Evolutionary conservation across 139 green algal genomes (phyloP), one percentile per base, ranked within the genome.

Genomic region (Mychonastes homosphaera): DNA sequence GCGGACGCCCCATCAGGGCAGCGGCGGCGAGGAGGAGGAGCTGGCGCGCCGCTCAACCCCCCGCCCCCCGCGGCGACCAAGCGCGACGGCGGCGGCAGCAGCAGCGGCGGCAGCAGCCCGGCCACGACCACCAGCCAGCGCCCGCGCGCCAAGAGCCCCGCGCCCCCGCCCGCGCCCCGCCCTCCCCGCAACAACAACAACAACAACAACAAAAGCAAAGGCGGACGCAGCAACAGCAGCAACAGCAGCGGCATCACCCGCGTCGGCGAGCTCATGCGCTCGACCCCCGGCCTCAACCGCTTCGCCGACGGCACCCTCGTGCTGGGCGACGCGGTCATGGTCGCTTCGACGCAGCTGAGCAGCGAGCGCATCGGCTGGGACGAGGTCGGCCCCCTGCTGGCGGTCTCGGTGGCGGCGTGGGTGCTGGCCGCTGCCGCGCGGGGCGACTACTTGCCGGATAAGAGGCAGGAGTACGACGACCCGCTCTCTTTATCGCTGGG

Each of bases 321-420:
- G 12, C 52, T 69, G 9, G 62, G 62, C 6, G 62, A 69, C 44
- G 52, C 33, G 8, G 62, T 69, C 12, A 69, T 69, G 62, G 18
- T 69, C 24, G 6, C 62, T 19, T 52, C 62, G 21, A 69, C 62
- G 36, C 34, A 69, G 45, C 9, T 50, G 19, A 5, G 29, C 38
- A 53, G 19, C 45, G 21, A 19, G 19, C 21, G 16, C 13, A 53
- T 24, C 19, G 13, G 9, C 21, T 24, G 16, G 13, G 16, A 24
- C 19, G 45, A 53, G 45, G 9, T 53, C 15, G 45, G 45, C 13
- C 21, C 15, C 15, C 45, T 53, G 12, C 45, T 15, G 45, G 45
- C 13, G 21, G 45, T 28, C 45, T 53, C 61, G 6, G 35, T 54
- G 9, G 6, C 13, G 26, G 55, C 39, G 39, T 67, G 61, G 61